Evolutionary conservation across 176 grass and related monocot genomes (phyloP).

Genomic region (Rhynchospora tenuis): DNA sequence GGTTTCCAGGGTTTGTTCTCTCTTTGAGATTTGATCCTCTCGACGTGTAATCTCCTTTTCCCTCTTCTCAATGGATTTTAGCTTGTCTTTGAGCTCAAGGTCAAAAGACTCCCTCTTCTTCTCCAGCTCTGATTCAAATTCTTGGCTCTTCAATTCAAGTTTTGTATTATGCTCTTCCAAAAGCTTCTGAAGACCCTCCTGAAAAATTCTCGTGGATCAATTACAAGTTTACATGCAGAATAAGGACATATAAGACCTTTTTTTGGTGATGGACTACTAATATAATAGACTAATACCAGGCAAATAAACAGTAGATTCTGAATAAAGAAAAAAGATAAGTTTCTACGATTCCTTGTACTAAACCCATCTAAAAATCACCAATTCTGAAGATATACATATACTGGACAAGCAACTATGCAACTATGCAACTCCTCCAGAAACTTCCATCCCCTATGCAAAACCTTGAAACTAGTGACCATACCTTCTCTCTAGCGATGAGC

Average conservation of each 20-base stretch:
- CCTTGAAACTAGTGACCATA: slow-evolving; percentile 26
- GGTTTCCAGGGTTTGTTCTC: slow-evolving; percentile 50
- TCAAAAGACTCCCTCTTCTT: slow-evolving; percentile 57
- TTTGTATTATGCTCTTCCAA: slow-evolving; percentile 60
- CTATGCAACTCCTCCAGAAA: neutral
- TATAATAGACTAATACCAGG: neutral
- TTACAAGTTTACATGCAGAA: neutral
- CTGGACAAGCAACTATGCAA: neutral
- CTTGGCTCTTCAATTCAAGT: slow-evolving; percentile 54
- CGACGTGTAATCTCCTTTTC: slow-evolving; percentile 48
- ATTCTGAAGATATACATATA: neutral
- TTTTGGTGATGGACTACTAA: neutral
- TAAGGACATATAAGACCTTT: slow-evolving; percentile 17
- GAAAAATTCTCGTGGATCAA: slow-evolving; percentile 16
- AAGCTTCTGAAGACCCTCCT: slow-evolving; percentile 82
- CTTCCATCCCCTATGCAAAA: slow-evolving; percentile 3
- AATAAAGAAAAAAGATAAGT: neutral
- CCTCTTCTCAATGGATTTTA: slow-evolving; percentile 45
- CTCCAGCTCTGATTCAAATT: slow-evolving; percentile 71
- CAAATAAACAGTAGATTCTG: neutral
- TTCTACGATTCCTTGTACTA: neutral
- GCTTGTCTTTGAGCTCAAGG: slow-evolving; percentile 42
- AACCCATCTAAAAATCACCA: neutral
- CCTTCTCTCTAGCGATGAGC: slow-evolving; percentile 59
- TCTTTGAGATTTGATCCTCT: slow-evolving; percentile 55